These are phyloP conservation scores for Drosera spatulata DNA, from an alignment of 179 eudicot genomes.

Conservation along the genomic window DNA sequence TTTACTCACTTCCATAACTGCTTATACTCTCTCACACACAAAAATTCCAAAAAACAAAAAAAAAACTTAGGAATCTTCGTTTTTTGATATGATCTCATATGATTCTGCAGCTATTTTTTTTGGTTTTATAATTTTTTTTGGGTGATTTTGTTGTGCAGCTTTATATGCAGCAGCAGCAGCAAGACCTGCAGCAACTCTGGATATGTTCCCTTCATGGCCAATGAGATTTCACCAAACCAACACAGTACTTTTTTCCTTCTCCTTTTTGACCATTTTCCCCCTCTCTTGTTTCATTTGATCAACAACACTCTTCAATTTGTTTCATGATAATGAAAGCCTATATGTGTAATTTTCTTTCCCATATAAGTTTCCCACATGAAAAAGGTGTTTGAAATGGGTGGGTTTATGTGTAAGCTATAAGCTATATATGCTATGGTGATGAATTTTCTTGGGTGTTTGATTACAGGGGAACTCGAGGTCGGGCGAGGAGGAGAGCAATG, in stretches of 20 bases:
- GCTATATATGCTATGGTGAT: too few relatives aligned
- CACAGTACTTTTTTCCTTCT: constrained; percentile 19
- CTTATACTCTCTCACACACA: not conserved
- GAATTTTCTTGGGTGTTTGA: not conserved
- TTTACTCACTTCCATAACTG: not conserved
- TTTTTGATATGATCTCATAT: too few relatives aligned
- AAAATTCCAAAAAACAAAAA: too few relatives aligned
- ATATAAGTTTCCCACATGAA: not conserved
- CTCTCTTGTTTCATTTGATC: too few relatives aligned
- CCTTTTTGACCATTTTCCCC: not conserved
- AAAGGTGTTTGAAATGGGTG: not conserved
- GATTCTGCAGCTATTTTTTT: too few relatives aligned
- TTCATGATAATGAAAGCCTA: too few relatives aligned
- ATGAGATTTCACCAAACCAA: constrained; percentile 66
- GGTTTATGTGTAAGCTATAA: too few relatives aligned
- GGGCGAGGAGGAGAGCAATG: constrained; percentile 39
- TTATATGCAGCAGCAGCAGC: constrained; percentile 38
- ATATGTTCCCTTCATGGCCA: constrained; percentile 97
- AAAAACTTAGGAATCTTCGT: too few relatives aligned
- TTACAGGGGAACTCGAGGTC: constrained; percentile 67
- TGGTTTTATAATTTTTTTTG: constrained; percentile 8
- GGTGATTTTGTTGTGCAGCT: constrained; percentile 34
- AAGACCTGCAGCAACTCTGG: constrained; percentile 82
- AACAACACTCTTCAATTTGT: too few relatives aligned
- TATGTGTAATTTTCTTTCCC: too few relatives aligned